A percentile compares a stretch with the other conserved stretches of the same genome.
Evolutionary conservation across 257 asterid species (phyloP).

Genomic region (Craterostigma plantagineum): DNA sequence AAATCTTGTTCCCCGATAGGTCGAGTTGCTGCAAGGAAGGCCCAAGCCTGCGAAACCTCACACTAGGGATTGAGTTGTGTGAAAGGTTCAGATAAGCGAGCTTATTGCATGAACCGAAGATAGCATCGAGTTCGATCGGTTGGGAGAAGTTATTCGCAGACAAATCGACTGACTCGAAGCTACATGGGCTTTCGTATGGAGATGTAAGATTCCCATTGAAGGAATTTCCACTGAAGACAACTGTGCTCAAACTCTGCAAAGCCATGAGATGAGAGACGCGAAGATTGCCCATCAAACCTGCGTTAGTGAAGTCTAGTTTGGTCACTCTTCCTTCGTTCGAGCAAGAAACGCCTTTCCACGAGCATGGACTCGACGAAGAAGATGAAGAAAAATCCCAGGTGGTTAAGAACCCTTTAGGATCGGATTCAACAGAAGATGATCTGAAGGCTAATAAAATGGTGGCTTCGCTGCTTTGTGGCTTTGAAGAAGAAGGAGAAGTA

Average conservation of each 20-base stretch:
- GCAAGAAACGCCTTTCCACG: constrained; percentile 67
- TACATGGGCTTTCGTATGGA: constrained; percentile 23
- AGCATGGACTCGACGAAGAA: constrained; percentile 47
- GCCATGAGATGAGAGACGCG: constrained; percentile 37
- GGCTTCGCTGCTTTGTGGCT: constrained; percentile 15
- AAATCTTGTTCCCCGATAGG: constrained; percentile 37
- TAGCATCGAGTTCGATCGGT: constrained; percentile 25
- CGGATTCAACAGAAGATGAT: constrained; percentile 40
- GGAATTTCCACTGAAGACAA: constrained; percentile 42
- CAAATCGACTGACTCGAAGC: constrained; percentile 52
- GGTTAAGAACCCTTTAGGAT: constrained; percentile 39
- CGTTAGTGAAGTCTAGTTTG: constrained; percentile 48
- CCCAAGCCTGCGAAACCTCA: constrained; percentile 34
- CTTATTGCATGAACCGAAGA: constrained; percentile 24
- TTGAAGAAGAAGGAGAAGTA: neutral
- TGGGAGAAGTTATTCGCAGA: constrained; percentile 51
- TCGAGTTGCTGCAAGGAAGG: constrained; percentile 45
- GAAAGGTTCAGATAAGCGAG: constrained; percentile 49
- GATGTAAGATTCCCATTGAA: constrained; percentile 55
- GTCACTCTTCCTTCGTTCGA: constrained; percentile 30
- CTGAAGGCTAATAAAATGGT: constrained; percentile 38
- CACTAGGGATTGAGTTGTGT: constrained; percentile 30
- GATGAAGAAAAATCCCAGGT: constrained; percentile 35
- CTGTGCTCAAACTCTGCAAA: constrained; percentile 25
- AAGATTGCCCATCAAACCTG: constrained; percentile 36